phyloP scores from a whole-genome alignment of 805 yeast species.

The Yamadazyma olivae region DNA sequence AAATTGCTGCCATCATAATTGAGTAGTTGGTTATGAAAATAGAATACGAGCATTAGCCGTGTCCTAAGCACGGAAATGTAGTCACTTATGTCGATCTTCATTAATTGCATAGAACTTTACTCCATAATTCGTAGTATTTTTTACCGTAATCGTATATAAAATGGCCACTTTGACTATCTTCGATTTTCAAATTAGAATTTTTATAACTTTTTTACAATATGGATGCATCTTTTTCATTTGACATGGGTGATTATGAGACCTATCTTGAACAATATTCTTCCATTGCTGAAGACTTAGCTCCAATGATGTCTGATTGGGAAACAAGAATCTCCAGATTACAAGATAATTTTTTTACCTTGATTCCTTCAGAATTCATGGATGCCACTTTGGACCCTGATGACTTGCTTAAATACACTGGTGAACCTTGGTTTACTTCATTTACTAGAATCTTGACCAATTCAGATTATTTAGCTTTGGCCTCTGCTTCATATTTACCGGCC shows the following conservation, averaged over 20 bases:
- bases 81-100: too few relatives aligned
- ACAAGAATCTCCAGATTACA: background rate
- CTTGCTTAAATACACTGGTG: background rate
- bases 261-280: background rate
- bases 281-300: background rate
- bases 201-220: too few relatives aligned
- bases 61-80: too few relatives aligned
- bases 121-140: too few relatives aligned
- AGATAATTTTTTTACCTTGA: background rate
- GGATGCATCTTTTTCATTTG: too few relatives aligned
- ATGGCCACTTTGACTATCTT: too few relatives aligned
- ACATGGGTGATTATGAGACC: background rate
- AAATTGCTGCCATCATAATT: too few relatives aligned
- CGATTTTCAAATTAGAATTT: too few relatives aligned
- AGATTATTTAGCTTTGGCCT: background rate
- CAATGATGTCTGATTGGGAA: background rate
- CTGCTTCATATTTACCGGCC: background rate
- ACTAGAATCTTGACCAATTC: slow-evolving; percentile 2
- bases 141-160: too few relatives aligned
- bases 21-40: too few relatives aligned
- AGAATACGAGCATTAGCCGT: too few relatives aligned
- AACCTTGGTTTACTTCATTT: slow-evolving; percentile 1
- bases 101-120: too few relatives aligned
- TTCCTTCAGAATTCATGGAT: slow-evolving; percentile 2
- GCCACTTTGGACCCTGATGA: background rate